Percentiles rank a stretch among this genome's conserved stretches.
Evolutionary conservation across 2,329 filamentous ascomycete species (phyloP).

Genomic region (Monosporascus sp.): DNA sequence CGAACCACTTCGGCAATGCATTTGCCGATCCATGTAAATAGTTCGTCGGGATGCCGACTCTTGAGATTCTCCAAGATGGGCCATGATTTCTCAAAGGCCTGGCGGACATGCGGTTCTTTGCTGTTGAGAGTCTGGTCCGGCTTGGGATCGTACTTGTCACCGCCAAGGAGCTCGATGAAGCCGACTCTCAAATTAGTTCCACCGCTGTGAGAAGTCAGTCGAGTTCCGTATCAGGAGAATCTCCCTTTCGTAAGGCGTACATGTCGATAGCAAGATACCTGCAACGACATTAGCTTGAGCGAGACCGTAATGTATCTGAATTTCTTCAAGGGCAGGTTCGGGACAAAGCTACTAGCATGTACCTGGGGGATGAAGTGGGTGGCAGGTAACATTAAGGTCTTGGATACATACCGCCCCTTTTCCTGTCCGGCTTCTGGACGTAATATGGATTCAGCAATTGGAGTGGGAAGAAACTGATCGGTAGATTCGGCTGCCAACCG

Average conservation of each 20-base stretch:
- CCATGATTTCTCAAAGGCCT: constrained; percentile 66
- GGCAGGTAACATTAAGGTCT: neutral
- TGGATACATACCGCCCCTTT: constrained; percentile 43
- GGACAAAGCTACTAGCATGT: neutral
- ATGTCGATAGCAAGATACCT: constrained; percentile 62
- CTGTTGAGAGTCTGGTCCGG: neutral
- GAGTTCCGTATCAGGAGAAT: constrained; percentile 8
- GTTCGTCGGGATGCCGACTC: constrained; percentile 65
- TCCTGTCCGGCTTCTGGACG: constrained; percentile 39
- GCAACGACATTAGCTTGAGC: constrained; percentile 13
- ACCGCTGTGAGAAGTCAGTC: constrained; percentile 39
- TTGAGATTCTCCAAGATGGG: constrained; percentile 70
- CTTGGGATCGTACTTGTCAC: constrained; percentile 15
- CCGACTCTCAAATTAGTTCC: constrained; percentile 66
- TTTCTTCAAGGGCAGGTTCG: neutral
- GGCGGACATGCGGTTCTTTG: constrained; percentile 33
- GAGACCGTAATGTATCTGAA: constrained; percentile 6
- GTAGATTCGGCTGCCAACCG: constrained; percentile 46
- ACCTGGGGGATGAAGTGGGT: neutral
- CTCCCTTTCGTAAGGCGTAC: constrained; percentile 37
- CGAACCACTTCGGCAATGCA: constrained; percentile 70
- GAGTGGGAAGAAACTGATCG: constrained; percentile 56
- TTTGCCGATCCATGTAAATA: constrained; percentile 78
- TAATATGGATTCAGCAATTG: constrained; percentile 56
- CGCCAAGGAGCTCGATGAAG: constrained; percentile 56